phyloP scores from a whole-genome alignment of 441 rosid species.

The Erodium trifolium region DNA sequence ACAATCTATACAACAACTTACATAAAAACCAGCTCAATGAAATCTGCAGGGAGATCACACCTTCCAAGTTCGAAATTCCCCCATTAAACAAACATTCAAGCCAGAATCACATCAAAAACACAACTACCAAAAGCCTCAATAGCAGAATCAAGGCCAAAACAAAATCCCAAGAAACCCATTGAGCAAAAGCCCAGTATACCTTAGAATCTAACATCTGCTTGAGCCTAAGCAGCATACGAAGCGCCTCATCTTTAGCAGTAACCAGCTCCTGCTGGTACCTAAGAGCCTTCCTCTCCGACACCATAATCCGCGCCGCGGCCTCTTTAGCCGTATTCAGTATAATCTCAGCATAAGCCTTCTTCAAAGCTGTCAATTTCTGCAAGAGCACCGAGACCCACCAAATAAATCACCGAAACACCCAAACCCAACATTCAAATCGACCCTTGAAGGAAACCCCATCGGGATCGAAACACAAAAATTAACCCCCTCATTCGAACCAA shows the following conservation, averaged over 20 bases:
- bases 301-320: conserved; percentile 84
- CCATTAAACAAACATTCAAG: conserved; percentile 13
- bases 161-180: conserved; percentile 1
- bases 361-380: conserved; percentile 77
- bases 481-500: background rate
- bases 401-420: conserved; percentile 18
- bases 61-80: background rate
- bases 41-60: conserved; percentile 4
- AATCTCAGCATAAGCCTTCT: conserved; percentile 90
- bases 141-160: background rate
- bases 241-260: conserved; percentile 61
- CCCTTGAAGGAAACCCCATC: conserved; percentile 8
- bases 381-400: conserved; percentile 5
- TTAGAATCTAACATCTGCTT: conserved; percentile 75
- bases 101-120: conserved; percentile 16
- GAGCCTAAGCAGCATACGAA: conserved; percentile 70
- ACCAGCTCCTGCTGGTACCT: conserved; percentile 63
- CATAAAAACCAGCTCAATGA: background rate
- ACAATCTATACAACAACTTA: background rate
- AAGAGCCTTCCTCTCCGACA: conserved; percentile 70
- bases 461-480: background rate
- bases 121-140: background rate
- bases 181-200: conserved; percentile 32
- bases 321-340: conserved; percentile 85
- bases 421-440: conserved; percentile 18